Base-by-base conservation (phyloP, 768 basidiomycete genomes). In the Multifurca ochricompacta region DNA sequence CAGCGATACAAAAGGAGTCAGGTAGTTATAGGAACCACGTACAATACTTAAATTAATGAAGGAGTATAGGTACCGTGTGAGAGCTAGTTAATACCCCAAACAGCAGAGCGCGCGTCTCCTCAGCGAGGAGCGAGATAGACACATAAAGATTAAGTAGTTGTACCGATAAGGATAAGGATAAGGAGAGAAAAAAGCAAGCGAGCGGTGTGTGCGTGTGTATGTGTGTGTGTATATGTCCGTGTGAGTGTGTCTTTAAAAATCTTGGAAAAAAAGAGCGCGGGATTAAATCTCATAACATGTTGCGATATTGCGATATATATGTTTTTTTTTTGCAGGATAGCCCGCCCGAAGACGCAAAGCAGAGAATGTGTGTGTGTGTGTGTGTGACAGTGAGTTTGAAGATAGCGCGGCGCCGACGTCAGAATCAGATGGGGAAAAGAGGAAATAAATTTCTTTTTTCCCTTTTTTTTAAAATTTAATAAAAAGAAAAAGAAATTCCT, bases 11-110 rank as follows among this genome's bases (percentile, higher is more conserved):
- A 57, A 56, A 51, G 25, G 21, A 28, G 49, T 31, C 37, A 14
- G 40, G 56, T 57, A 57, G 56, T 52, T 51, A 57, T 52, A 57
- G 56, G 45, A 49, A 57, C 50, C 34, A 42, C 7, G 39, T 46
- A 42, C 32, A 19, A 41, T 35, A 56, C 32, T 51, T 32, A 51
- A 31, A 56, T 51, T 43, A 44, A 36, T 16, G 28, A 25, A 44
- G 7, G 53, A 13, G 30, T 18, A 21, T n/a, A 9, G 23, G 44
- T 46, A 27, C 45, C 31, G 31, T 51, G 34, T 39, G 49, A 30
- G 48, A 49, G 13, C 32, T 2, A 50, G 14, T 41, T 19, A 14
- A 13, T 49, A 41, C 27, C 37, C 47, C 34, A 27, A 23, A 44
- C 13, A 40, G 14, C 16, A 41, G 18, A 43, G 21, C 46, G 48